Percentiles rank a stretch among this genome's conserved stretches.
phyloP scores from a whole-genome alignment of 2,329 filamentous ascomycete species.

The Coniochaeta pulveracea region DNA sequence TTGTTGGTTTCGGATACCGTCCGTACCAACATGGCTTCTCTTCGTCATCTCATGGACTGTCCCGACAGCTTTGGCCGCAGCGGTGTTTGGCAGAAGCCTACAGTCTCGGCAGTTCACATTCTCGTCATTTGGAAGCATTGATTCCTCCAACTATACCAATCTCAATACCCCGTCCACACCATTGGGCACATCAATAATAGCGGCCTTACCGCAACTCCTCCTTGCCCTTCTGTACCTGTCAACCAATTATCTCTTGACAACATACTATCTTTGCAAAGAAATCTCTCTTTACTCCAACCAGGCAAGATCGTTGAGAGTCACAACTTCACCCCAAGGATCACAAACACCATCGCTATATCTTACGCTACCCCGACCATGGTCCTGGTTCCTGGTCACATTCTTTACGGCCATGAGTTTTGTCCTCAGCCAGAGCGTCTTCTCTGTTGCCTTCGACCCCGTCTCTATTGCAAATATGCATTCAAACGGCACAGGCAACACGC shows the following conservation, averaged over 20 bases:
- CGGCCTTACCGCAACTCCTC: constrained; percentile 35
- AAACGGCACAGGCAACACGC: constrained; percentile 4
- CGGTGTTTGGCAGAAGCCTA: constrained; percentile 25
- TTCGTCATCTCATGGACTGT: constrained; percentile 26
- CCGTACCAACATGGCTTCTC: constrained; percentile 28
- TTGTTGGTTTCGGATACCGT: constrained; percentile 34
- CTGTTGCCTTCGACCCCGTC: constrained; percentile 17
- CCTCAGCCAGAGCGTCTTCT: constrained; percentile 31
- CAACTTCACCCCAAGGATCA: constrained; percentile 26
- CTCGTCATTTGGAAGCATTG: no score
- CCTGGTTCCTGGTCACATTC: constrained; percentile 29
- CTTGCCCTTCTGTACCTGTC: constrained; percentile 34
- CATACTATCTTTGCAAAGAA: constrained; percentile 39
- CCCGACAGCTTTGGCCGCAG: constrained; percentile 24
- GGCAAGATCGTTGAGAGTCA: constrained; percentile 30
- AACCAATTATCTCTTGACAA: constrained; percentile 33
- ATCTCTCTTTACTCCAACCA: constrained; percentile 28
- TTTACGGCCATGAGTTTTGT: constrained; percentile 33
- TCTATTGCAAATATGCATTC: constrained; percentile 9
- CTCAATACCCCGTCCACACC: no score
- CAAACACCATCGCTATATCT: constrained; percentile 37
- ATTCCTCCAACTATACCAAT: no score
- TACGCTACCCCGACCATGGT: constrained; percentile 34
- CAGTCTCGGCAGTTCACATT: not conserved
- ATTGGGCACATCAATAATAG: constrained; percentile 23